Evolutionary conservation across 2,329 filamentous ascomycete species (phyloP).

Genomic region (Fusarium haematococcum): DNA sequence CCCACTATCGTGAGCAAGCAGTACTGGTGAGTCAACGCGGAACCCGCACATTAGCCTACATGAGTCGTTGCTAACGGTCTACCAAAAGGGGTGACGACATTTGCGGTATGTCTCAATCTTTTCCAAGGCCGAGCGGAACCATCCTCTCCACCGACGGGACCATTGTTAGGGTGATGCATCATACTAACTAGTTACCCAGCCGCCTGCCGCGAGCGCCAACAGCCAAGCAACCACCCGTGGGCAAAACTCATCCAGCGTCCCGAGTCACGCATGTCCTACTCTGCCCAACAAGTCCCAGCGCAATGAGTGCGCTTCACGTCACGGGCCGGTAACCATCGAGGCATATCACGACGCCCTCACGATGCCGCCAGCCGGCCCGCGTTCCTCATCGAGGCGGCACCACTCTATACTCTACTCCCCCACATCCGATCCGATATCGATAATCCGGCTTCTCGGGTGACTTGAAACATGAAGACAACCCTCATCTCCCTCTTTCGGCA

Average conservation of each 20-base stretch:
- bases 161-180: constrained; percentile 14
- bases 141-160: constrained; percentile 8
- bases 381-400: constrained; percentile 23
- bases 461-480: constrained; percentile 15
- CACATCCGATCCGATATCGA: constrained; percentile 20
- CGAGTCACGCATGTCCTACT: constrained; percentile 44
- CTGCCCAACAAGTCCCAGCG: constrained; percentile 46
- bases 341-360: constrained; percentile 1
- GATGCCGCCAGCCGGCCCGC: constrained; percentile 29
- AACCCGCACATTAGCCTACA: not conserved
- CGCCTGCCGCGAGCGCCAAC: constrained; percentile 54
- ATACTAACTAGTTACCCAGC: constrained; percentile 46
- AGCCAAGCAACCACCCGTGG: constrained; percentile 54
- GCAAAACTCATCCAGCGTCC: constrained; percentile 53
- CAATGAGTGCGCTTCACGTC: constrained; percentile 35
- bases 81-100: constrained; percentile 56
- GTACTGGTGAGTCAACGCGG: constrained; percentile 54
- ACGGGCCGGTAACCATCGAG: constrained; percentile 22
- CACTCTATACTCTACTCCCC: constrained; percentile 6
- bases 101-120: constrained; percentile 52
- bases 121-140: constrained; percentile 20
- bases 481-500: constrained; percentile 17
- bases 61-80: constrained; percentile 39
- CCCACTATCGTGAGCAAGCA: constrained; percentile 59
- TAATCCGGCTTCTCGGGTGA: constrained; percentile 26